Evolutionary conservation across 2,329 filamentous ascomycete species (phyloP).

Genomic region (Stagonosporopsis cucurbitacearum): DNA sequence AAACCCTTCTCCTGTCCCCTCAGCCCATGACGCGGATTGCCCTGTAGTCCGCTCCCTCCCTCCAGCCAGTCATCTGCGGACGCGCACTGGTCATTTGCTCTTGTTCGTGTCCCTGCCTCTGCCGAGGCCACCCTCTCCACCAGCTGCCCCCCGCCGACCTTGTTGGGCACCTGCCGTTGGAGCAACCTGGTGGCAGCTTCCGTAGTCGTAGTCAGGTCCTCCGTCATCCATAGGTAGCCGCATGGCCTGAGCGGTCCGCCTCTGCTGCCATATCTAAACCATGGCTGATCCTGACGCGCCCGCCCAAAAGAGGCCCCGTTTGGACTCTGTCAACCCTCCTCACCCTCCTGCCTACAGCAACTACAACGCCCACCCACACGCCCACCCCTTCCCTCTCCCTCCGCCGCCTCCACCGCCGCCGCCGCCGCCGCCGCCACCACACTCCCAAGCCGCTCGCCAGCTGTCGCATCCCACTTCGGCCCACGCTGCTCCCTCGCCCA

Average conservation of each 20-base stretch:
- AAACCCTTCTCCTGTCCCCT: slow-evolving; percentile 39
- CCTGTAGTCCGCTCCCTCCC: slow-evolving; percentile 32
- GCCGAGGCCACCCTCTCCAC: slow-evolving; percentile 38
- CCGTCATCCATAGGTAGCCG: slow-evolving; percentile 43
- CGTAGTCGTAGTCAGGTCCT: slow-evolving; percentile 29
- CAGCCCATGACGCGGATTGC: slow-evolving; percentile 48
- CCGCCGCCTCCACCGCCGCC: slow-evolving; percentile 19
- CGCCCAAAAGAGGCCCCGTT: slow-evolving; percentile 48
- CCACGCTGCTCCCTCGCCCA: slow-evolving; percentile 41
- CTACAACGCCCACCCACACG: slow-evolving; percentile 35
- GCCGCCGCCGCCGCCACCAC: slow-evolving; percentile 39
- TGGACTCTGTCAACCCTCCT: slow-evolving; percentile 46
- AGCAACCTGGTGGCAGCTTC: slow-evolving; percentile 20
- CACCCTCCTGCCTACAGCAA: slow-evolving; percentile 39
- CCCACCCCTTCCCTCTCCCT: slow-evolving; percentile 42
- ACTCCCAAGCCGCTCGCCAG: slow-evolving; percentile 39
- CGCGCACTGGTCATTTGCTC: slow-evolving; percentile 40
- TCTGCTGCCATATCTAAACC: slow-evolving; percentile 45
- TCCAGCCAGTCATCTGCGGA: slow-evolving; percentile 39
- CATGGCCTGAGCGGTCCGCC: slow-evolving; percentile 49
- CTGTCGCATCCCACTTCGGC: slow-evolving; percentile 39
- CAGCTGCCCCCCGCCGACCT: slow-evolving; percentile 32
- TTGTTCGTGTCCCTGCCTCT: slow-evolving; percentile 37
- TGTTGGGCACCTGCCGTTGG: slow-evolving; percentile 38
- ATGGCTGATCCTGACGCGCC: slow-evolving; percentile 51